Evolutionary conservation across 2,329 filamentous ascomycete species (phyloP).

Genomic region (Phyllosticta citribraziliensis): DNA sequence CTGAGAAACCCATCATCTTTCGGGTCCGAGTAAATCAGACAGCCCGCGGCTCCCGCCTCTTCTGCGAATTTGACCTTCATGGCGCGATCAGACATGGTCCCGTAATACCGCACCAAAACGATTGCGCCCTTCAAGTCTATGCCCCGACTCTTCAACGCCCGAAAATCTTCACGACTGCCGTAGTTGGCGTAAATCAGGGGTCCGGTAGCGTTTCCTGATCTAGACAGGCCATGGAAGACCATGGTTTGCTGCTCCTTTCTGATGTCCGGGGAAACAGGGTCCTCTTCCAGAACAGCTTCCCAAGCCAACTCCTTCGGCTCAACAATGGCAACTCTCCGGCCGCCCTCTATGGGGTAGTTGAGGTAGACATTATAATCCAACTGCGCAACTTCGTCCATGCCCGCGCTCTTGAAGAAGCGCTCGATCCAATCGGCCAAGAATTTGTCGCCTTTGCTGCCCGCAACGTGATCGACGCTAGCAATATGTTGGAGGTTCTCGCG

Average conservation of each 20-base stretch:
- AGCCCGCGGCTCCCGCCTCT: conserved; percentile 73
- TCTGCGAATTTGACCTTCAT: conserved; percentile 88
- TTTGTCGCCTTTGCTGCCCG: conserved; percentile 88
- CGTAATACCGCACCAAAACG: conserved; percentile 72
- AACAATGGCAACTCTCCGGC: conserved; percentile 72
- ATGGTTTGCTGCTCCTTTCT: conserved; percentile 53
- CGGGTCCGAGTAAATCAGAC: conserved; percentile 88
- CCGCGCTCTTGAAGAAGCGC: conserved; percentile 60
- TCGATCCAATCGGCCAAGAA: conserved; percentile 77
- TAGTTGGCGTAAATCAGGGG: conserved; percentile 89
- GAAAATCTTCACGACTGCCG: conserved; percentile 76
- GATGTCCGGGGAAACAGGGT: conserved; percentile 39
- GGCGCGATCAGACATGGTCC: conserved; percentile 59
- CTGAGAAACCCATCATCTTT: conserved; percentile 69
- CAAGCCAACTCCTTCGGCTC: conserved; percentile 59
- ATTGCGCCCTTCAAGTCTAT: conserved; percentile 71
- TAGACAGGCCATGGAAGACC: conserved; percentile 83
- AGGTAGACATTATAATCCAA: conserved; percentile 73
- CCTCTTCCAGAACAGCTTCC: conserved; percentile 77
- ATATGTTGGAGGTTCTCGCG: conserved; percentile 66
- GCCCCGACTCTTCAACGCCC: conserved; percentile 57
- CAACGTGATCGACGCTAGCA: conserved; percentile 78
- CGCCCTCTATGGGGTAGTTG: conserved; percentile 75
- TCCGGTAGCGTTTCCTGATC: conserved; percentile 74
- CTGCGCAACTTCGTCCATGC: conserved; percentile 64